These are phyloP conservation scores for Cyanidioschyzon merolae DNA, from an alignment of 23 red algal genomes.

Conservation along the genomic window DNA sequence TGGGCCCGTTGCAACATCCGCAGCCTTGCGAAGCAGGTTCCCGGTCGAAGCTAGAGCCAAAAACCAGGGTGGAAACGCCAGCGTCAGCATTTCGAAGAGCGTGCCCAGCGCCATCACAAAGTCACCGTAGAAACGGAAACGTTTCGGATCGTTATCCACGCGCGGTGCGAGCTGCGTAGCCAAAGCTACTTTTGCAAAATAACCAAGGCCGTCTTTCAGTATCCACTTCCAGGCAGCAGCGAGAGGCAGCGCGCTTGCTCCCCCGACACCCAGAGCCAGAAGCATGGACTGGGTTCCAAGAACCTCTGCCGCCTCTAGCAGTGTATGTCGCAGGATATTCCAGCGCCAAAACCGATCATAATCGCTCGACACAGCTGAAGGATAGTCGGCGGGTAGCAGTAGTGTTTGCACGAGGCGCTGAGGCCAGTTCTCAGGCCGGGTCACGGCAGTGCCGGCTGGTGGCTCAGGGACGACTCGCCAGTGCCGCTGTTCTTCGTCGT, in stretches of 20 bases:
- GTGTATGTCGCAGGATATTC: constrained; percentile 37
- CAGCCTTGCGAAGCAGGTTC: constrained; percentile 43
- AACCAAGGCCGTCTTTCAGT: constrained; percentile 83
- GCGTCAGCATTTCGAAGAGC: constrained; percentile 43
- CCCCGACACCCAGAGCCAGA: constrained; percentile 39
- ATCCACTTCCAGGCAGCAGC: constrained; percentile 77
- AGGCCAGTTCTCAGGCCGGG: not conserved
- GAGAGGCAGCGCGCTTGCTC: constrained; percentile 23
- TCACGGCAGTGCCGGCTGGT: not conserved
- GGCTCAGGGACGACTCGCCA: not conserved
- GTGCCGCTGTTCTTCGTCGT: not conserved
- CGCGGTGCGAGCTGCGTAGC: constrained; percentile 43
- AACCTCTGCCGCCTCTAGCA: constrained; percentile 46
- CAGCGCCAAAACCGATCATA: constrained; percentile 40
- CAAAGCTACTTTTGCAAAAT: constrained; percentile 50
- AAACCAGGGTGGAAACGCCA: constrained; percentile 39
- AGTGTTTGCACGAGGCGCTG: constrained; percentile 1
- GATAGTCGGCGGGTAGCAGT: constrained; percentile 56
- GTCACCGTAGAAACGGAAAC: constrained; percentile 71
- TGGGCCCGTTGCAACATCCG: constrained; percentile 51
- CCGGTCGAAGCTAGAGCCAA: constrained; percentile 47
- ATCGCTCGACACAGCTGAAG: constrained; percentile 34
- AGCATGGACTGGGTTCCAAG: constrained; percentile 63
- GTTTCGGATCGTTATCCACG: constrained; percentile 59
- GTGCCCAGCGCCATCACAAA: constrained; percentile 52